Base-by-base conservation (phyloP, 2,329 filamentous ascomycete genomes). In the Albophoma yamanashiensis region DNA sequence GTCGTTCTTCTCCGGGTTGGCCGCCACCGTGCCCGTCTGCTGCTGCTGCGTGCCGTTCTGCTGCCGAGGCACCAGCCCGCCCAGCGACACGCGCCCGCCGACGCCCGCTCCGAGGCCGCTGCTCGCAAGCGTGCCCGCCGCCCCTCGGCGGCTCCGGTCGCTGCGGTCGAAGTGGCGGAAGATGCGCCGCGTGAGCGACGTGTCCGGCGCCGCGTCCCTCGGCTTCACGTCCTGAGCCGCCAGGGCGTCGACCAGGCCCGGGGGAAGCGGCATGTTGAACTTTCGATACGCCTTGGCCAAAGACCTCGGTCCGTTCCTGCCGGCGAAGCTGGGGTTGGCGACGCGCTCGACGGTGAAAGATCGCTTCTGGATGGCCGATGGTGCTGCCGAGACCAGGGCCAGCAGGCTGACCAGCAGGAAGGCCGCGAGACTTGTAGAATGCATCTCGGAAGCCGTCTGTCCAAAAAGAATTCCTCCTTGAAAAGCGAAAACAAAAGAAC, bases 281-380 rank as follows among this genome's bases (percentile, higher is more conserved):
- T 92, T 92, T 66, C 78, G 74, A 70, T 88, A 87, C 20, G 87
- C 83, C 73, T 84, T 89, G 57, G 81, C 73, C 65, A 92, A 78
- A 57, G 87, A 85, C 59, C 67, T 72, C 0, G 80, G 76, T n/a
- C 87, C 86, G 74, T 88, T 79, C 62, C 70, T 72, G 25, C 79
- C 73, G 27, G 77, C 75, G 68, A 85, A 84, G 60, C 76, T 76
- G n/a, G 74, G 74, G 65, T 85, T 86, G 58, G 76, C 72, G 55
- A 82, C 74, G 42, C 86, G 79, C 57, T 83, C 79, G 40, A 89
- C 79, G 69, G 80, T 83, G 75, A 88, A 89, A 9, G 83, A 84
- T 27, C 81, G 77, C 69, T 82, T 83, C 64, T 77, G 69, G 11
- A 81, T 66, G 69, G 64, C 38, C 1, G 64, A 59, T 69, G 78